Conservation (phyloP, 441 rosid genomes). For the Rhodomyrtus psidioides region DNA sequence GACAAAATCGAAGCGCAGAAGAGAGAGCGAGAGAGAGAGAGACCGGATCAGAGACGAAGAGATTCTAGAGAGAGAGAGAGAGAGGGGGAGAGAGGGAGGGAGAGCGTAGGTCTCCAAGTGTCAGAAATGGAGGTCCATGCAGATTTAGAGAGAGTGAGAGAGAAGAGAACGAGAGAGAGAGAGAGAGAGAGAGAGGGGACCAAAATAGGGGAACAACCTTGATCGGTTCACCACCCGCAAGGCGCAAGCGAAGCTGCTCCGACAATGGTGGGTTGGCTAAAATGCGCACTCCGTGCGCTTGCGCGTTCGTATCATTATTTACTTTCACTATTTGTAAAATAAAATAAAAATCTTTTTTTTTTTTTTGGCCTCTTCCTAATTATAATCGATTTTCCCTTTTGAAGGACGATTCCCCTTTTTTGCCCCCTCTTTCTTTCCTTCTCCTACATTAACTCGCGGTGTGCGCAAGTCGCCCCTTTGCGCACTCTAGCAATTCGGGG, state of each 20-base stretch:
- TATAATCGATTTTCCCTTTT: neutral
- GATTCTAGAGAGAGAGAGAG: constrained; percentile 16
- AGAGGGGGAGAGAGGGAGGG: neutral
- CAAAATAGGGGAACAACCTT: constrained; percentile 1
- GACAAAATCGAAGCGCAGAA: constrained; percentile 23
- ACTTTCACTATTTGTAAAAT: neutral
- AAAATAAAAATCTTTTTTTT: too few relatives aligned
- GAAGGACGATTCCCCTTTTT: too few relatives aligned
- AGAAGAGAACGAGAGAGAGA: neutral
- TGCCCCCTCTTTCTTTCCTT: neutral
- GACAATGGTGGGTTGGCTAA: constrained; percentile 1
- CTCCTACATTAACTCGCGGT: neutral
- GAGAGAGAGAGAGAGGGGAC: neutral
- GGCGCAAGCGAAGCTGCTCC: neutral
- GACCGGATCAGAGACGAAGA: constrained; percentile 9
- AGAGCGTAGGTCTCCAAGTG: neutral
- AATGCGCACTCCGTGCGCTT: neutral
- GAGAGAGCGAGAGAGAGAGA: neutral
- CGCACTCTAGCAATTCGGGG: neutral
- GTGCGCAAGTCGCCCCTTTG: neutral
- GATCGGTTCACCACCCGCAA: neutral
- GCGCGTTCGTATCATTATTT: rapidly evolving
- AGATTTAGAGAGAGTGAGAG: neutral
- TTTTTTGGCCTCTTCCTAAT: neutral
- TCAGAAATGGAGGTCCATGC: neutral